Evolutionary conservation across 805 yeast species (phyloP).

Genomic region (Yueomyces sinensis): DNA sequence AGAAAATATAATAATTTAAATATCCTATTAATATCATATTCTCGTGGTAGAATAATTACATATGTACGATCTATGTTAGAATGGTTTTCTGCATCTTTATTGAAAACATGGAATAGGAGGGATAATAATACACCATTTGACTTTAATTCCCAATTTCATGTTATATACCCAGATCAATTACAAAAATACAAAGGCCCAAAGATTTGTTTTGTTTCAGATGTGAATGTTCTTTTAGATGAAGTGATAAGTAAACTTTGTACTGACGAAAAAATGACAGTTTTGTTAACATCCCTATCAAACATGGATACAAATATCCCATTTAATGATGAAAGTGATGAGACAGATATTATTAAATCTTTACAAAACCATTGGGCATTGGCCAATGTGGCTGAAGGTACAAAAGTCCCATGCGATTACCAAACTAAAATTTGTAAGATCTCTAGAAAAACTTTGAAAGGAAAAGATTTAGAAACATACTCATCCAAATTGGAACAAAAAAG

Average conservation of each 20-base stretch:
- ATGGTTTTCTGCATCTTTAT: constrained; percentile 88
- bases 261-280: constrained; percentile 52
- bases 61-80: constrained; percentile 86
- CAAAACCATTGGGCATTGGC: not conserved
- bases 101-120: constrained; percentile 69
- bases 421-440: constrained; percentile 24
- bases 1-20: constrained; percentile 36
- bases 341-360: constrained; percentile 41
- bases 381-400: not conserved
- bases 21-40: constrained; percentile 59
- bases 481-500: constrained; percentile 34
- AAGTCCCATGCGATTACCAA: constrained; percentile 3
- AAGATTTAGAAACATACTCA: constrained; percentile 37
- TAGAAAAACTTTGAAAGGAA: constrained; percentile 38
- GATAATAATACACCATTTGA: constrained; percentile 66
- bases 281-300: constrained; percentile 41
- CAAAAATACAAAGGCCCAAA: constrained; percentile 50
- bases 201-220: constrained; percentile 62
- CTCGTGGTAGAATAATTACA: constrained; percentile 63
- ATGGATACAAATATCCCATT: constrained; percentile 25
- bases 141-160: constrained; percentile 41
- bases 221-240: constrained; percentile 48
- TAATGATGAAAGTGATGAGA: constrained; percentile 43
- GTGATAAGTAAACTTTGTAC: constrained; percentile 43
- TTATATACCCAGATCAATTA: constrained; percentile 44